Evolutionary conservation across 345 rosid species (phyloP).

Genomic region (Gossypium herbaceum): DNA sequence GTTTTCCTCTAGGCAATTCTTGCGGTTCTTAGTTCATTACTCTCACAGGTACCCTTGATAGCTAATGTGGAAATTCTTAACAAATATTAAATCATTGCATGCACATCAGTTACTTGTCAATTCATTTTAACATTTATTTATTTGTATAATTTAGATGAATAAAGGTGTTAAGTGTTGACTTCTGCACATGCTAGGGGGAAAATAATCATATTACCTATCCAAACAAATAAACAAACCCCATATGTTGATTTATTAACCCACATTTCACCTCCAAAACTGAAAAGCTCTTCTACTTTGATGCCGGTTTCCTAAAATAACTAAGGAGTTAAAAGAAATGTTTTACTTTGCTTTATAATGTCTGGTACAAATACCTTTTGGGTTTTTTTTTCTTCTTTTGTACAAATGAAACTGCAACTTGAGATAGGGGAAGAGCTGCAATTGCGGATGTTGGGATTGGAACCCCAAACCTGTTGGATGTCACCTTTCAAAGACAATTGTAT

Average conservation of each 20-base stretch:
- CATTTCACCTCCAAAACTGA: background rate
- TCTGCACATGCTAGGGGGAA: background rate
- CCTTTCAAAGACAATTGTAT: too few species aligned
- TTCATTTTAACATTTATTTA: background rate
- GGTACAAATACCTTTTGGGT: too few species aligned
- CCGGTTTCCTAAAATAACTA: background rate
- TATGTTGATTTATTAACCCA: background rate
- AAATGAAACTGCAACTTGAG: too few species aligned
- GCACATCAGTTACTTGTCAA: too few species aligned
- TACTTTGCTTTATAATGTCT: too few species aligned
- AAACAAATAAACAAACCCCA: background rate
- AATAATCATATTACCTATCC: background rate
- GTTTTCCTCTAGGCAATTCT: background rate
- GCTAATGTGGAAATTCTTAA: too few species aligned
- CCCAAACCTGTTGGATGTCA: background rate
- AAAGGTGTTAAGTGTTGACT: background rate
- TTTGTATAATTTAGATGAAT: slow-evolving; percentile 2
- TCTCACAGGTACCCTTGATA: background rate
- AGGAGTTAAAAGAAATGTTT: too few species aligned
- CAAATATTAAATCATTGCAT: too few species aligned
- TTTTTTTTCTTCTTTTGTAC: too few species aligned
- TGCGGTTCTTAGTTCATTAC: slow-evolving; percentile 4
- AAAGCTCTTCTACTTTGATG: background rate
- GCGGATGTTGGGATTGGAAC: too few species aligned
- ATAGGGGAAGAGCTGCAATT: too few species aligned